Conservation (phyloP, 441 rosid species). For the Breynia disticha region DNA sequence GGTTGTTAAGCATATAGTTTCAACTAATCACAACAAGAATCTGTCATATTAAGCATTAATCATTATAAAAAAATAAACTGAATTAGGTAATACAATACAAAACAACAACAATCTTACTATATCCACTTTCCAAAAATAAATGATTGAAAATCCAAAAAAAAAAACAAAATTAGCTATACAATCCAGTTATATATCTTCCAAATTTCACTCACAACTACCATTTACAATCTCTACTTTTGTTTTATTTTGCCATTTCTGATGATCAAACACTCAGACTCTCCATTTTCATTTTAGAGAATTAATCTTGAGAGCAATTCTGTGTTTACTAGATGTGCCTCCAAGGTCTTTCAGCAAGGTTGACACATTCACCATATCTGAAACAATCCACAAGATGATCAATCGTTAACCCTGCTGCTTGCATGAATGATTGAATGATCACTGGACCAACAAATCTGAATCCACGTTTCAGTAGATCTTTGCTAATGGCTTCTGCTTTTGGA, state of each 20-base stretch:
- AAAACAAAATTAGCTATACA: not conserved
- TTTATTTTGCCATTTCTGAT: not conserved
- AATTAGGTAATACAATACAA: too few species aligned
- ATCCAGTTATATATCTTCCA: not conserved
- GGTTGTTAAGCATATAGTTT: too few species aligned
- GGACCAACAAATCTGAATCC: constrained; percentile 91
- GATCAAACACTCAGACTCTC: too few species aligned
- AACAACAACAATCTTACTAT: too few species aligned
- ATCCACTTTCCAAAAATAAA: not conserved
- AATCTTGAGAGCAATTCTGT: not conserved
- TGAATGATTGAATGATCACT: constrained; percentile 78
- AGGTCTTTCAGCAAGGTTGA: constrained; percentile 71
- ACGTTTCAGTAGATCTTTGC: constrained; percentile 61
- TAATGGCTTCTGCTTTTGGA: constrained; percentile 67
- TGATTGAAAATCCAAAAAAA: not conserved
- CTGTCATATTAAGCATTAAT: too few species aligned
- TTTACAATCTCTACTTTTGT: not conserved
- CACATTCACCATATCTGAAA: constrained; percentile 65
- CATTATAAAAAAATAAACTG: too few species aligned
- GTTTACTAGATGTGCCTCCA: constrained; percentile 61
- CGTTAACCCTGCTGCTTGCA: constrained; percentile 85
- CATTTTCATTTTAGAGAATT: not conserved
- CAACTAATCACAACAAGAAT: too few species aligned
- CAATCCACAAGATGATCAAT: constrained; percentile 88
- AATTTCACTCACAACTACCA: not conserved